Conservation (phyloP, 2,329 filamentous ascomycete genomes). For the Parastagonospora nodorum region DNA sequence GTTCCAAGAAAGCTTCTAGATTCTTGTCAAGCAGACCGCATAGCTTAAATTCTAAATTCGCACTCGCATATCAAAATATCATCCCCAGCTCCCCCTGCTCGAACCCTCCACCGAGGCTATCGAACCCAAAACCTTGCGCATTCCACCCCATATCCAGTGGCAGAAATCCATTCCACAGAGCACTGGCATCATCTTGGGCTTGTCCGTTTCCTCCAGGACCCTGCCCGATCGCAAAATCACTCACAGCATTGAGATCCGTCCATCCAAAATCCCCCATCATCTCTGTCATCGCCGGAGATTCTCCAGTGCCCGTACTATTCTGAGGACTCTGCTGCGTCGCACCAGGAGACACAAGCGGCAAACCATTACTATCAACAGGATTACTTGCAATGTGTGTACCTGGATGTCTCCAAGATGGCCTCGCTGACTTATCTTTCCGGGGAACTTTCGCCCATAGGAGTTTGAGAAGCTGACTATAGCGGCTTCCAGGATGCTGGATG, state of each 20-base stretch:
- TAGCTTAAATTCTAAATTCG: neutral
- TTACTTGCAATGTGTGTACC: conserved; percentile 37
- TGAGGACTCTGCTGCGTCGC: conserved; percentile 30
- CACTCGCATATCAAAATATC: conserved; percentile 26
- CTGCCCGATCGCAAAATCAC: conserved; percentile 53
- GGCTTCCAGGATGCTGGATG: conserved; percentile 52
- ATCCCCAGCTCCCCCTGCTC: conserved; percentile 34
- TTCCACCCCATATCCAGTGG: conserved; percentile 46
- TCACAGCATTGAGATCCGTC: conserved; percentile 55
- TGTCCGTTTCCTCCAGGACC: conserved; percentile 40
- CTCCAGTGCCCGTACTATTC: conserved; percentile 45
- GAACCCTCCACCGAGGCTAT: conserved; percentile 30
- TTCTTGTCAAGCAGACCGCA: too few species aligned
- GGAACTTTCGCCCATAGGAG: conserved; percentile 56
- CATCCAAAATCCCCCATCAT: conserved; percentile 56
- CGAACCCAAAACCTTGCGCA: conserved; percentile 37
- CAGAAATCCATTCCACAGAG: conserved; percentile 43
- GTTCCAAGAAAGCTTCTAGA: neutral
- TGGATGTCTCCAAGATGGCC: conserved; percentile 36
- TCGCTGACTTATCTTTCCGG: conserved; percentile 35
- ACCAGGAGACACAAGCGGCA: conserved; percentile 13
- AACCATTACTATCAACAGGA: conserved; percentile 31
- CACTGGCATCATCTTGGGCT: conserved; percentile 28
- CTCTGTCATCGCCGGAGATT: conserved; percentile 51
- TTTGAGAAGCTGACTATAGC: conserved; percentile 54